phyloP scores from a whole-genome alignment of 164 flowering plant genomes.

The Aristolochia fimbriata region DNA sequence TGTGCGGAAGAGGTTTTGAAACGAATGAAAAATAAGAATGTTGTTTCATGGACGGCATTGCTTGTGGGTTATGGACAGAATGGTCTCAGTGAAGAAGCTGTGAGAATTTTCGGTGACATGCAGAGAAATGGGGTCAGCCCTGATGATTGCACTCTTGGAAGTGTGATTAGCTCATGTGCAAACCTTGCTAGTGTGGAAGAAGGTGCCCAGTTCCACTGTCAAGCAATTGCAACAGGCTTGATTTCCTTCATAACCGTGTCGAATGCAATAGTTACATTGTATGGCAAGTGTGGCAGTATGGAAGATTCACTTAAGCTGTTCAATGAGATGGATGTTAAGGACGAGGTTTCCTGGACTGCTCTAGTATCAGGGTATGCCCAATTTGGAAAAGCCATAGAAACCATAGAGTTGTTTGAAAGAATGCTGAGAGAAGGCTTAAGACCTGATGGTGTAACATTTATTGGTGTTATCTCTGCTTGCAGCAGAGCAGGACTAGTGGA shows the following conservation, averaged over 20 bases:
- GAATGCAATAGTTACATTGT: slow-evolving; percentile 72
- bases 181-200: slow-evolving; percentile 80
- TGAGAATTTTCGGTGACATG: slow-evolving; percentile 50
- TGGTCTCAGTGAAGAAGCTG: slow-evolving; percentile 70
- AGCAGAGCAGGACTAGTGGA: slow-evolving; percentile 83
- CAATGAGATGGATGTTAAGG: slow-evolving; percentile 51
- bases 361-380: slow-evolving; percentile 72
- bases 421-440: slow-evolving; percentile 53
- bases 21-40: slow-evolving; percentile 52
- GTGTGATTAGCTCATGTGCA: slow-evolving; percentile 86
- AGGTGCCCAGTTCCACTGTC: slow-evolving; percentile 76
- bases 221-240: slow-evolving; percentile 52
- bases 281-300: slow-evolving; percentile 74
- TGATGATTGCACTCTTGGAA: slow-evolving; percentile 67
- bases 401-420: slow-evolving; percentile 56
- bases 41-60: slow-evolving; percentile 88
- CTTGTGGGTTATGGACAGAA: slow-evolving; percentile 81
- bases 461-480: slow-evolving; percentile 84
- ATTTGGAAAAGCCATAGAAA: slow-evolving; percentile 68
- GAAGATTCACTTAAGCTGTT: slow-evolving; percentile 49
- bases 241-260: slow-evolving; percentile 53
- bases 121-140: slow-evolving; percentile 54
- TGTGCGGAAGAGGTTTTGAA: slow-evolving; percentile 58
- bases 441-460: slow-evolving; percentile 81
- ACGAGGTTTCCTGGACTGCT: slow-evolving; percentile 89